Evolutionary conservation across 176 grass and related monocot genomes (phyloP).

Genomic region (Panicum miliaceum): DNA sequence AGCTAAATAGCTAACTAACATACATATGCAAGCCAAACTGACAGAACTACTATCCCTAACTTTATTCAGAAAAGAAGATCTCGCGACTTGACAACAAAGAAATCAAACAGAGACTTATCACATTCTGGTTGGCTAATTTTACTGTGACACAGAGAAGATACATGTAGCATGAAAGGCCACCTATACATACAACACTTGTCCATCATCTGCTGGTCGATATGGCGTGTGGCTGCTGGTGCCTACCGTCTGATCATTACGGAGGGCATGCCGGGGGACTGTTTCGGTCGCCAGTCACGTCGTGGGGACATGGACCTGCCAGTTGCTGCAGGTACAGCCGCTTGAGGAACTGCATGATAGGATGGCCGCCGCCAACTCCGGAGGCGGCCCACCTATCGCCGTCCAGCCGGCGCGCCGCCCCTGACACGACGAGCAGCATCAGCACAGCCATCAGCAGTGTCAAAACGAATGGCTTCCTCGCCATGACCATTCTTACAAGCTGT

Average conservation of each 20-base stretch:
- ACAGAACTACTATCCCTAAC: neutral
- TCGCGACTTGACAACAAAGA: neutral
- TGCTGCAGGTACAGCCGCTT: constrained; percentile 16
- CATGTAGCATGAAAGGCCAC: neutral
- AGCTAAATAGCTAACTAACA: neutral
- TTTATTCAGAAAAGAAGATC: constrained; percentile 1
- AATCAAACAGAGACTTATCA: neutral
- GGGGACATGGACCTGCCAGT: neutral
- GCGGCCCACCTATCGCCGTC: neutral
- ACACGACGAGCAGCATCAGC: constrained; percentile 4
- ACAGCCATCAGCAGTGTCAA: neutral
- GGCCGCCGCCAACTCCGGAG: neutral
- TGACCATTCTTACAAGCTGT: neutral
- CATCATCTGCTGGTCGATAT: neutral
- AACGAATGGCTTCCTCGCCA: neutral
- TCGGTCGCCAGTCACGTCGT: neutral
- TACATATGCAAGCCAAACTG: neutral
- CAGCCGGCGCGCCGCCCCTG: neutral
- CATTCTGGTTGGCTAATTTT: neutral
- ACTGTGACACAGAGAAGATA: neutral
- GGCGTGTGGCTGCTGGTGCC: neutral
- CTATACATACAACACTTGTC: neutral
- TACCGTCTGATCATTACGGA: neutral
- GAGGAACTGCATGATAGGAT: neutral
- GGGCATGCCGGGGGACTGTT: neutral